Evolutionary conservation across 169 alveolate species (phyloP).

Genomic region (Besnoitia besnoiti): DNA sequence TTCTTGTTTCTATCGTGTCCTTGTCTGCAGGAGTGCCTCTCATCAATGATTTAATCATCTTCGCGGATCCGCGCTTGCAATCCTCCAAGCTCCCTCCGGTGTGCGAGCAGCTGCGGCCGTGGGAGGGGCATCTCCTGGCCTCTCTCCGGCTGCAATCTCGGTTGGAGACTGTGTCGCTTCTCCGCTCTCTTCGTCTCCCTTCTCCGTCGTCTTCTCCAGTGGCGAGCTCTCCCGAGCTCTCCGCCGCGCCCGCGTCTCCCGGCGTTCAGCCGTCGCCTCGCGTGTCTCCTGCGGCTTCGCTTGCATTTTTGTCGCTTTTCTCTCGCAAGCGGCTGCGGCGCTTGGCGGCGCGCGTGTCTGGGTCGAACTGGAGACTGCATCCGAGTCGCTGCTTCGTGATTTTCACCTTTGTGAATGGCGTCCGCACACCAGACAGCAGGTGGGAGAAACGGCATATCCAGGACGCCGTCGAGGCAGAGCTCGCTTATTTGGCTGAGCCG

Average conservation of each 20-base stretch:
- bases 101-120: background rate
- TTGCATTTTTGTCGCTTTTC: background rate
- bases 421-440: background rate
- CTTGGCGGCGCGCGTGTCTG: background rate
- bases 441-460: background rate
- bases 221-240: background rate
- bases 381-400: slow-evolving; percentile 22
- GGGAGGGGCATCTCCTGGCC: background rate
- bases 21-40: background rate
- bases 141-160: background rate
- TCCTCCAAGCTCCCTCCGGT: background rate
- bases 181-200: background rate
- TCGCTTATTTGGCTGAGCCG: background rate
- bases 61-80: background rate
- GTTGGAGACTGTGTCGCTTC: background rate
- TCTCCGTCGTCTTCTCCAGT: background rate
- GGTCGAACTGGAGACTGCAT: background rate
- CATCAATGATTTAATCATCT: background rate
- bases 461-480: background rate
- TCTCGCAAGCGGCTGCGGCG: background rate
- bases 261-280: background rate
- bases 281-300: background rate
- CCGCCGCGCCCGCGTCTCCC: background rate
- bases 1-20: background rate
- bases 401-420: background rate